Evolutionary conservation across 805 yeast genomes (phyloP).

Genomic region (Candida chilensis): DNA sequence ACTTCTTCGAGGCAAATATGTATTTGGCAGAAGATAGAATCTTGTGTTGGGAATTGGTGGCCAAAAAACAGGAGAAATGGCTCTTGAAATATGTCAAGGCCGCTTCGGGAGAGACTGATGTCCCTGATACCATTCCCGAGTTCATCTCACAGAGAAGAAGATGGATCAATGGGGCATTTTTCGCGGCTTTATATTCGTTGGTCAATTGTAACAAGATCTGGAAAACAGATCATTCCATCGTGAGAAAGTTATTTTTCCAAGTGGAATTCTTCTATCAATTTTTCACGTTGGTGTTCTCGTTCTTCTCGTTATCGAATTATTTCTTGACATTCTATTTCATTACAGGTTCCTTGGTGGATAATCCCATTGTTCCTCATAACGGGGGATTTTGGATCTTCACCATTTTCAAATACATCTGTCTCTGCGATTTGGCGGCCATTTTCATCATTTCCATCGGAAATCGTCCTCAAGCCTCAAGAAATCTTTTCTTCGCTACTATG

Average conservation of each 20-base stretch:
- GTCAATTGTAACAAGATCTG: conserved; percentile 82
- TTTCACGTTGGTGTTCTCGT: conserved; percentile 70
- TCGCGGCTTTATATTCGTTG: conserved; percentile 89
- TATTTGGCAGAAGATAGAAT: conserved; percentile 96
- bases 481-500: conserved; percentile 66
- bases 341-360: conserved; percentile 66
- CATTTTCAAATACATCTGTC: conserved; percentile 75
- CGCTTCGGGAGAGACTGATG: conserved; percentile 96
- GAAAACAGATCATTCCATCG: conserved; percentile 74
- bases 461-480: conserved; percentile 92
- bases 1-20: conserved; percentile 94
- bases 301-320: conserved; percentile 89
- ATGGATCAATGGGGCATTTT: conserved; percentile 97
- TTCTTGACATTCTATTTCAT: conserved; percentile 88
- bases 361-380: conserved; percentile 38
- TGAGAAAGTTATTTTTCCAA: conserved; percentile 77
- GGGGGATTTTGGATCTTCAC: conserved; percentile 85
- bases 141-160: conserved; percentile 94
- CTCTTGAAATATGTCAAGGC: conserved; percentile 84
- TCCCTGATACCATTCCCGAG: conserved; percentile 91
- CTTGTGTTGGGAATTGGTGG: conserved; percentile 91
- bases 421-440: conserved; percentile 78
- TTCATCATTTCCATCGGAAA: conserved; percentile 94
- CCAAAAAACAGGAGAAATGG: conserved; percentile 79
- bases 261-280: conserved; percentile 87